Percentiles rank a stretch among this genome's conserved stretches.
phyloP scores from a whole-genome alignment of 306 rosid genomes.

The Pyrus communis region DNA sequence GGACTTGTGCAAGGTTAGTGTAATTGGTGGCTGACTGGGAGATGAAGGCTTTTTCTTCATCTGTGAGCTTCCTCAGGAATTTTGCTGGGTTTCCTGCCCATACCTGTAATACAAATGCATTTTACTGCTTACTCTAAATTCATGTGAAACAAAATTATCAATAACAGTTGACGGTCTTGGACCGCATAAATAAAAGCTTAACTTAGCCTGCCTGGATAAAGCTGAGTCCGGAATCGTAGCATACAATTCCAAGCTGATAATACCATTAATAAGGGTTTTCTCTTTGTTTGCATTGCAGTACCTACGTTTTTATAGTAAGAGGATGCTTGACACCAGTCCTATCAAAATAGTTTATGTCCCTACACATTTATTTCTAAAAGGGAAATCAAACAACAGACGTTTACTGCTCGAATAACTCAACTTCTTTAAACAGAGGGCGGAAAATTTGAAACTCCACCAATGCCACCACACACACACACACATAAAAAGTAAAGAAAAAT shows the following conservation, averaged over 20 bases:
- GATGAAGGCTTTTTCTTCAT: conserved; percentile 75
- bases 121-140: not conserved
- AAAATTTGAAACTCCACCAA: too few relatives aligned
- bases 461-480: too few relatives aligned
- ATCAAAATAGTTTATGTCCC: not conserved
- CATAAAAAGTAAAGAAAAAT: not conserved
- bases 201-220: not conserved
- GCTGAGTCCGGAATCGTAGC: not conserved
- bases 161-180: not conserved
- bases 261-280: not conserved
- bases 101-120: conserved; percentile 33
- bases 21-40: conserved; percentile 72
- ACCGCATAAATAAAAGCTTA: not conserved
- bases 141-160: not conserved
- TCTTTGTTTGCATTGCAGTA: not conserved
- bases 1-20: conserved; percentile 73
- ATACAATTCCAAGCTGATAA: not conserved
- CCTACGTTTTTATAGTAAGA: not conserved
- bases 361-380: not conserved
- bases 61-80: conserved; percentile 84
- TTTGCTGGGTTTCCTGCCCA: conserved; percentile 97
- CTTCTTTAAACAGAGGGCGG: not conserved
- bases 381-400: not conserved
- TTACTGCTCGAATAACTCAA: not conserved
- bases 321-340: not conserved